phyloP scores from a whole-genome alignment of 1,284 basidiomycete species.

The Singerocomus inundabilis region DNA sequence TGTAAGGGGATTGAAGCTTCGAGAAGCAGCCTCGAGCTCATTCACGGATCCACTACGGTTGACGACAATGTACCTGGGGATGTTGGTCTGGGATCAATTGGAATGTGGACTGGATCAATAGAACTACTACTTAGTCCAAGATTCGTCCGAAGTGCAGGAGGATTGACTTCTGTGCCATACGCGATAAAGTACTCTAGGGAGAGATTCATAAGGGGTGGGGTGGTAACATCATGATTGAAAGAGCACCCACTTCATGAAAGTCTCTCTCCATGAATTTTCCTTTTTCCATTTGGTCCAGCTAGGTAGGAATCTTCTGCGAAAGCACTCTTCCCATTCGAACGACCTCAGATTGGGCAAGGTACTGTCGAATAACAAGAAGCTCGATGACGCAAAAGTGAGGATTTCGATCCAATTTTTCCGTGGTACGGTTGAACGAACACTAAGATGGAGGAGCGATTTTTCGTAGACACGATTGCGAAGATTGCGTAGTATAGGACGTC shows the following conservation, averaged over 20 bases:
- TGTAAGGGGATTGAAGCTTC: constrained; percentile 61
- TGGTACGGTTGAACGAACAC: constrained; percentile 59
- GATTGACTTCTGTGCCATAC: constrained; percentile 64
- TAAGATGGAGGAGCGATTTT: constrained; percentile 51
- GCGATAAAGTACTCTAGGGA: constrained; percentile 52
- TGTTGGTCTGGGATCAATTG: constrained; percentile 5
- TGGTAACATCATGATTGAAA: background rate
- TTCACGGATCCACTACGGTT: constrained; percentile 74
- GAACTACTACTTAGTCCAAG: constrained; percentile 69
- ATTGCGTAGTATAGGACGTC: constrained; percentile 59
- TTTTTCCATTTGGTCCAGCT: constrained; percentile 70
- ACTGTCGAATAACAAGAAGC: constrained; percentile 62
- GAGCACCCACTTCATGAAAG: constrained; percentile 54
- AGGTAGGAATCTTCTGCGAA: constrained; percentile 65
- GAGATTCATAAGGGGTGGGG: constrained; percentile 4
- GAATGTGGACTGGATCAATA: background rate
- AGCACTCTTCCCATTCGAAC: constrained; percentile 69
- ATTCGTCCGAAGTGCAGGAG: constrained; percentile 71
- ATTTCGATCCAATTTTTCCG: constrained; percentile 76
- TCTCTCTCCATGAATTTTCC: constrained; percentile 57
- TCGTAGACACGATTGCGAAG: constrained; percentile 51
- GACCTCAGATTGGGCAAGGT: constrained; percentile 64
- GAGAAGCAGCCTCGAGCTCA: constrained; percentile 61
- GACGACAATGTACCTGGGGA: constrained; percentile 62
- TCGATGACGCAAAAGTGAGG: constrained; percentile 53